A percentile compares a stretch with the other conserved stretches of the same genome.
phyloP scores from a whole-genome alignment of 1,284 basidiomycete genomes.

The Pseudozyma hubeiensis region DNA sequence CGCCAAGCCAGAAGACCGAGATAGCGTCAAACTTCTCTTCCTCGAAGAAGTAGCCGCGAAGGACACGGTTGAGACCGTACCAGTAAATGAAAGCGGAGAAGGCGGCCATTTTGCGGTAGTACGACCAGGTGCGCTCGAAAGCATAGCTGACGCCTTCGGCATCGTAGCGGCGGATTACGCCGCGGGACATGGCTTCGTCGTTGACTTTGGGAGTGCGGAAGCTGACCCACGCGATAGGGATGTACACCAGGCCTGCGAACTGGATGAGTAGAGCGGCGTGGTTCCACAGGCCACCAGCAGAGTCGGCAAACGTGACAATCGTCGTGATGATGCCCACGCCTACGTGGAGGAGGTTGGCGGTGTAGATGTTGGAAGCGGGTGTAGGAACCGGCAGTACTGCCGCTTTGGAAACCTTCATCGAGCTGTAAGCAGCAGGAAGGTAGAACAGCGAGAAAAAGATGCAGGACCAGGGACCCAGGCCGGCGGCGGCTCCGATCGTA shows the following conservation, averaged over 20 bases:
- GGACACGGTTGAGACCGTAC: constrained; percentile 51
- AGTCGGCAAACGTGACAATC: constrained; percentile 21
- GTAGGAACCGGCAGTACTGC: constrained; percentile 44
- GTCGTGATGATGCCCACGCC: constrained; percentile 15
- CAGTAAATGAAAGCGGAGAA: constrained; percentile 50
- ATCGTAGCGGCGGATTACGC: constrained; percentile 38
- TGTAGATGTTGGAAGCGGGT: constrained; percentile 42
- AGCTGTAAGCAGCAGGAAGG: constrained; percentile 31
- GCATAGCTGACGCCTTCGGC: constrained; percentile 51
- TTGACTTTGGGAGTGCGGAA: constrained; percentile 46
- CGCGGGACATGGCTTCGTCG: constrained; percentile 30
- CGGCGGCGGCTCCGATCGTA: constrained; percentile 31
- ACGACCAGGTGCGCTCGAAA: constrained; percentile 56
- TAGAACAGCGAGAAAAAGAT: constrained; percentile 31
- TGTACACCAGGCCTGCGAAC: constrained; percentile 31
- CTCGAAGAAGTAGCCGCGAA: constrained; percentile 23
- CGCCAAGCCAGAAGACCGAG: constrained; percentile 44
- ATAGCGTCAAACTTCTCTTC: constrained; percentile 31
- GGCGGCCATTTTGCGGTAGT: constrained; percentile 50
- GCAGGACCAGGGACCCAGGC: constrained; percentile 38
- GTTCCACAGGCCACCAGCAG: constrained; percentile 21
- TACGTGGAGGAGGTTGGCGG: constrained; percentile 36
- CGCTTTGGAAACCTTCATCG: constrained; percentile 34
- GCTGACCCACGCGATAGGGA: constrained; percentile 40
- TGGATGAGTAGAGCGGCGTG: constrained; percentile 33